phyloP scores from a whole-genome alignment of 306 rosid genomes.

The Vigna nakashimae region DNA sequence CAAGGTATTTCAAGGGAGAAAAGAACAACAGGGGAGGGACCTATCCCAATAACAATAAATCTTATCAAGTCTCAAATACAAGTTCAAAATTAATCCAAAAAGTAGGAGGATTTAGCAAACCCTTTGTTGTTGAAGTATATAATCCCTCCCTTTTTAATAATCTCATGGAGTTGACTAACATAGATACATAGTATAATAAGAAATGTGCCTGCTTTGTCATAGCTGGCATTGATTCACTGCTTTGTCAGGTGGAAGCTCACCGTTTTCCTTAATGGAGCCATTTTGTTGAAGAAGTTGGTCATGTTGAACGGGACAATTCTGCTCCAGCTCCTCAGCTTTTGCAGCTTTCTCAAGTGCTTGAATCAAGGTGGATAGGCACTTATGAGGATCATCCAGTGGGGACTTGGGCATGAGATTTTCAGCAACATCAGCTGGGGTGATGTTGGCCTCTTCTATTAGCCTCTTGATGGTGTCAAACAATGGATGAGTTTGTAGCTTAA shows the following conservation, averaged over 20 bases:
- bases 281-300: constrained; percentile 44
- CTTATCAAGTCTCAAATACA: background rate
- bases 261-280: constrained; percentile 46
- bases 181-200: constrained; percentile 38
- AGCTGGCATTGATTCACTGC: constrained; percentile 25
- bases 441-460: constrained; percentile 55
- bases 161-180: background rate
- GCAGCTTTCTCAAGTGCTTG: constrained; percentile 58
- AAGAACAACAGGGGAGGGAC: constrained; percentile 6
- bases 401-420: constrained; percentile 91
- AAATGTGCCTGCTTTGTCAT: constrained; percentile 38
- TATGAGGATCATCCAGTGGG: constrained; percentile 63
- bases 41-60: constrained; percentile 28
- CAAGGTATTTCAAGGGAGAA: background rate
- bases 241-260: constrained; percentile 29
- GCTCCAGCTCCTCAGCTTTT: constrained; percentile 49
- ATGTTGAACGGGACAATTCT: constrained; percentile 40
- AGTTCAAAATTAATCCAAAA: constrained; percentile 40
- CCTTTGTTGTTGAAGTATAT: background rate
- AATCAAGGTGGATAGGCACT: constrained; percentile 66
- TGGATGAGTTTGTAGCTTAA: constrained; percentile 62
- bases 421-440: constrained; percentile 89
- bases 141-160: background rate
- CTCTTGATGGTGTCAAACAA: constrained; percentile 60
- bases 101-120: constrained; percentile 22